phyloP scores from a whole-genome alignment of 371 early-diverging fungal species.

The Mortierella sp. region DNA sequence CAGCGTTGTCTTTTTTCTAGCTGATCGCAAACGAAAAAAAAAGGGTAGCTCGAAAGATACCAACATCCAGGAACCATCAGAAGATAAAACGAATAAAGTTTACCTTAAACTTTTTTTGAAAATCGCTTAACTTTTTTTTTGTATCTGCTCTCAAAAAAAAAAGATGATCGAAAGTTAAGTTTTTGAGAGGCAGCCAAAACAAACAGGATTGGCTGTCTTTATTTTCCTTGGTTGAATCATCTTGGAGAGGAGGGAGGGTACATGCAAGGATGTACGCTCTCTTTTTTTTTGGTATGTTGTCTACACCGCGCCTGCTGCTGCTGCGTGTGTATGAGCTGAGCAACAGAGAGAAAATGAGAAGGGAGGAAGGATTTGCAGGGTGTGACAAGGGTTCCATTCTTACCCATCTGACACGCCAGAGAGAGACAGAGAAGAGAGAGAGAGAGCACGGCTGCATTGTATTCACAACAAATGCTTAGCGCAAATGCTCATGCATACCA shows the following conservation, averaged over 20 bases:
- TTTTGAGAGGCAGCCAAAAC: neutral
- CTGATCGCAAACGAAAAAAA: neutral
- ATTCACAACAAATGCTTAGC: neutral
- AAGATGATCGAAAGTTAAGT: constrained; percentile 10
- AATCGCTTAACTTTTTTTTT: neutral
- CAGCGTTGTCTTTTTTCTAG: neutral
- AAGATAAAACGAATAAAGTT: neutral
- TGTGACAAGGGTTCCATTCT: constrained; percentile 2
- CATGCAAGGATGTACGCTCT: constrained; percentile 10
- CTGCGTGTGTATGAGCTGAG: constrained; percentile 3
- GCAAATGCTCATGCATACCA: neutral
- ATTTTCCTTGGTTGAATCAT: neutral
- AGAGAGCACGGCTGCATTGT: neutral
- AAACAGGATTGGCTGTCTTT: neutral
- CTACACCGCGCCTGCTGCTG: neutral
- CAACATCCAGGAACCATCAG: neutral
- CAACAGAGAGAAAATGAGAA: neutral
- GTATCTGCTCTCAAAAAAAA: neutral
- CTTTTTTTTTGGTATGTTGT: neutral
- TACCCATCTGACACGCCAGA: neutral
- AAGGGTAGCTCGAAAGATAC: neutral
- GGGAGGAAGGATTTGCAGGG: neutral
- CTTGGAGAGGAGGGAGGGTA: neutral
- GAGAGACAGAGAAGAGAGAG: neutral
- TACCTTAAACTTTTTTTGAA: neutral